Evolutionary conservation across 805 yeast genomes (phyloP).

Genomic region (Pichia thaimueangensis): DNA sequence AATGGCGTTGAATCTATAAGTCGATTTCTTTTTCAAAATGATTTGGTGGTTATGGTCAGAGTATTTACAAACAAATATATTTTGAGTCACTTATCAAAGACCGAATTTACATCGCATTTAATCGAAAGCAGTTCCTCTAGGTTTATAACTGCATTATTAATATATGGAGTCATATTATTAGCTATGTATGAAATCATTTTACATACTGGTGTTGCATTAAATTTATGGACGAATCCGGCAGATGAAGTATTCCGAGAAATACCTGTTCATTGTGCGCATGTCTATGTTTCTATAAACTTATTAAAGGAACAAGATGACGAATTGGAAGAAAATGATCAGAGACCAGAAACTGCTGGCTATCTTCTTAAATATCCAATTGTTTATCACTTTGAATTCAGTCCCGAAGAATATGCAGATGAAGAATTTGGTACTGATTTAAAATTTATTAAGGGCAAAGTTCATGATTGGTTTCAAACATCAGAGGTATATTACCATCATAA

Average conservation of each 20-base stretch:
- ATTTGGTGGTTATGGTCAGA: slow-evolving; percentile 2
- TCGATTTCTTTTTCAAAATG: not conserved
- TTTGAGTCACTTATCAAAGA: slow-evolving; percentile 11
- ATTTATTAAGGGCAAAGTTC: slow-evolving; percentile 52
- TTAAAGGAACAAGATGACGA: slow-evolving; percentile 11
- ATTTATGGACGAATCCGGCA: slow-evolving; percentile 28
- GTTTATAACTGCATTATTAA: slow-evolving; percentile 23
- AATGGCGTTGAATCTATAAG: not conserved
- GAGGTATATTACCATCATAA: slow-evolving; percentile 23
- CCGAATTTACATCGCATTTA: slow-evolving; percentile 20
- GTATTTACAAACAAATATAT: slow-evolving; percentile 13
- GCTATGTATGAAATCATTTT: slow-evolving; percentile 21
- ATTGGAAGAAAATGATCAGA: slow-evolving; percentile 2
- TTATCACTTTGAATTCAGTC: slow-evolving; percentile 73
- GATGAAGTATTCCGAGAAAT: slow-evolving; percentile 60
- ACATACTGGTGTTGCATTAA: slow-evolving; percentile 20
- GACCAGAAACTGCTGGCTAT: not conserved
- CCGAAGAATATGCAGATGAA: slow-evolving; percentile 70
- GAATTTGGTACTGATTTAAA: slow-evolving; percentile 65
- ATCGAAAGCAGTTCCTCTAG: slow-evolving; percentile 19
- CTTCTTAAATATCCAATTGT: slow-evolving; percentile 34
- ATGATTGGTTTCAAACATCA: slow-evolving; percentile 47
- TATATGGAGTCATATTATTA: slow-evolving; percentile 19
- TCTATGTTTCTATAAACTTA: slow-evolving; percentile 49
- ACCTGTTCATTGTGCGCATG: slow-evolving; percentile 76